Evolutionary conservation across 2,329 filamentous ascomycete genomes (phyloP).

Genomic region (Monosporascus sp.): DNA sequence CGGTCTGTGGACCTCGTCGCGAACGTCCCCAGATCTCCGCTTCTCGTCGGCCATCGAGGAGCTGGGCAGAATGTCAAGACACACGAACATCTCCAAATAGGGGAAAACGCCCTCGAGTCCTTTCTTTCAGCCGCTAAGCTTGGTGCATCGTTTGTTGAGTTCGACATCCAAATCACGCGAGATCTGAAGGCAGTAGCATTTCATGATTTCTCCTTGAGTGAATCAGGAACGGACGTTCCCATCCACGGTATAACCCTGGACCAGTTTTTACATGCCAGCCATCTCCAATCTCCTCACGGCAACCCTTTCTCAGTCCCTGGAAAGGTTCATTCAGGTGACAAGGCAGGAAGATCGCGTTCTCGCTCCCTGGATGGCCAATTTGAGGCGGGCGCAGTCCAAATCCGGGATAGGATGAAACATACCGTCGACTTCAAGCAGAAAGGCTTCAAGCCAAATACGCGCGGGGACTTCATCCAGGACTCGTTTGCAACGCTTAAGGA

Average conservation of each 20-base stretch:
- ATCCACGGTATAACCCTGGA: constrained; percentile 33
- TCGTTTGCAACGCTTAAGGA: constrained; percentile 33
- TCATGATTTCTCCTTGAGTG: constrained; percentile 37
- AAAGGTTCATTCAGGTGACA: no score
- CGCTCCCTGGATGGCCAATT: constrained; percentile 17
- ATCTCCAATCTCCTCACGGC: constrained; percentile 14
- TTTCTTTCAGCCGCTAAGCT: constrained; percentile 28
- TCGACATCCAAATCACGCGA: constrained; percentile 37
- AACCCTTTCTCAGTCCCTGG: background rate
- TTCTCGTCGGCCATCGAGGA: constrained; percentile 31
- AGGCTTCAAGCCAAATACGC: constrained; percentile 34
- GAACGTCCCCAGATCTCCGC: background rate
- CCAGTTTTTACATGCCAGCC: constrained; percentile 30
- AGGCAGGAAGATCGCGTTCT: constrained; percentile 11
- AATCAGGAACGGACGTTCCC: constrained; percentile 35
- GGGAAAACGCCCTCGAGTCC: constrained; percentile 33
- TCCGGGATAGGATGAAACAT: constrained; percentile 30
- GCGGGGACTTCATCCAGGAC: constrained; percentile 31
- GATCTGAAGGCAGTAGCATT: constrained; percentile 35
- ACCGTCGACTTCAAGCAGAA: constrained; percentile 34
- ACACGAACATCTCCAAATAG: constrained; percentile 29
- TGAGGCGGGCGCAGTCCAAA: constrained; percentile 10
- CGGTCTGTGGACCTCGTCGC: no score
- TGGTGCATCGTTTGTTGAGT: constrained; percentile 31
- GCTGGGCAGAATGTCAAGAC: constrained; percentile 23